Base-by-base conservation (phyloP, 2,329 filamentous ascomycete genomes). In the Pleomassaria siparia region DNA sequence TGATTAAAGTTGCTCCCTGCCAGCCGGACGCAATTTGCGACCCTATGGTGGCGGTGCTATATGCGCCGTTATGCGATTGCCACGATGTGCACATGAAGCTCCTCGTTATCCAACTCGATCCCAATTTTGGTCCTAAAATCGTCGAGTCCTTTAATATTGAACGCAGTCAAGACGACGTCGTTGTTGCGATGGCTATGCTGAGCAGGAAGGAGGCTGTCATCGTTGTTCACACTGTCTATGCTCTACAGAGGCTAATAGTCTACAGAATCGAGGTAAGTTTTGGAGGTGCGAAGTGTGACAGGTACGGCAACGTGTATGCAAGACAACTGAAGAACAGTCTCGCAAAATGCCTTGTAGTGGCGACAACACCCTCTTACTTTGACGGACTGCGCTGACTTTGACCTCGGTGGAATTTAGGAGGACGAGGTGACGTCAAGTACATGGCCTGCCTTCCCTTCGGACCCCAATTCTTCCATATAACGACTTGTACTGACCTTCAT, bases 1-100 rank as follows among this genome's bases (percentile, higher is more conserved):
- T 58, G 22, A 10, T 58, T 26, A 50, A 51, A 13, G 26, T 55
- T 18, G 44, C 44, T n/a, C 28, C 44, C 22, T 46, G 37, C 10
- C n/a, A 15, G 11, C 22, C 25, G 20, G n/a, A 22, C 20, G 18
- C 11, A 22, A 24, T 22, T 20, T 13, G 3, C n/a, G 20, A 37
- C 13, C 20, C n/a, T 8, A 26, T 40, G 37, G 8, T 40, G 12
- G 37, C 22, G 5, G 37, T 40, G 6, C 24, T 40, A 21, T 40
- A 40, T 16, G 4, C 39, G 39, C 20, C 18, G 3, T 16, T 28
- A 24, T 35, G 20, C 26, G 13, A 24, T 41, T 15, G 10, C 15
- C 18, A 8, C 16, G 15, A 11, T 9, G 8, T 1, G n/a, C 24
- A 5, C 11, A 43, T 50, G 43, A 51, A 40, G 25, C n/a, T 59